phyloP scores from a whole-genome alignment of 768 basidiomycete genomes.

The Cystofilobasidium capitatum region DNA sequence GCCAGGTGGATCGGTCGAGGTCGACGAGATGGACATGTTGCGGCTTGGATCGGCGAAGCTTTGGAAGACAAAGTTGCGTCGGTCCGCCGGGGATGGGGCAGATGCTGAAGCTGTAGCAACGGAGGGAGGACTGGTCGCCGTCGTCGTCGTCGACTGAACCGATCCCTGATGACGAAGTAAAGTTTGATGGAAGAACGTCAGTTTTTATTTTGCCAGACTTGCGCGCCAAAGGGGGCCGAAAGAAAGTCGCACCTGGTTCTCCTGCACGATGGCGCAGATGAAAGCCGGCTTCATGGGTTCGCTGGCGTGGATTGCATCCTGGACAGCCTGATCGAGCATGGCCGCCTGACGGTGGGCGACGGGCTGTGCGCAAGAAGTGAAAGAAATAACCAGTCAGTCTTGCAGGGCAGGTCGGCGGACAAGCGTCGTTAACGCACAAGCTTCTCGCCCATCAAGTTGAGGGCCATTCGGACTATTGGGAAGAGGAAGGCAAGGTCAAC shows the following conservation, averaged over 20 bases:
- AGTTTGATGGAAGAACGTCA: too few species aligned
- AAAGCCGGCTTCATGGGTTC: neutral
- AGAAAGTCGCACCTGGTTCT: neutral
- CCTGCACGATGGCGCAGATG: neutral
- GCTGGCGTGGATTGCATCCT: neutral
- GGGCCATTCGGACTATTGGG: neutral
- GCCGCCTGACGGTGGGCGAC: constrained; percentile 21
- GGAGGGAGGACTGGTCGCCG: too few species aligned
- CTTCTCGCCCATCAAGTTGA: neutral
- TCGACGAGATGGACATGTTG: neutral
- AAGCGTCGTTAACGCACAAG: neutral
- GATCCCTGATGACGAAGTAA: too few species aligned
- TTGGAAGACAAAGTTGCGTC: too few species aligned
- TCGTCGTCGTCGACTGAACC: too few species aligned
- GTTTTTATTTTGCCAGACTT: too few species aligned
- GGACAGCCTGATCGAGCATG: constrained; percentile 20
- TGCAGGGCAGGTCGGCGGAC: neutral
- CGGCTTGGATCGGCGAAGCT: neutral
- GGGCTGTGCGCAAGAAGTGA: constrained; percentile 1
- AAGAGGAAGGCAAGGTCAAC: neutral
- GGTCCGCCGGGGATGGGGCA: too few species aligned
- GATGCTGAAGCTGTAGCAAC: too few species aligned
- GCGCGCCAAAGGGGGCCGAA: neutral
- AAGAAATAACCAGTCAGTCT: neutral
- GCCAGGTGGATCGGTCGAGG: neutral